Evolutionary conservation across 2,329 filamentous ascomycete genomes (phyloP).

Genomic region (Sclerotinia sclerotiorum): DNA sequence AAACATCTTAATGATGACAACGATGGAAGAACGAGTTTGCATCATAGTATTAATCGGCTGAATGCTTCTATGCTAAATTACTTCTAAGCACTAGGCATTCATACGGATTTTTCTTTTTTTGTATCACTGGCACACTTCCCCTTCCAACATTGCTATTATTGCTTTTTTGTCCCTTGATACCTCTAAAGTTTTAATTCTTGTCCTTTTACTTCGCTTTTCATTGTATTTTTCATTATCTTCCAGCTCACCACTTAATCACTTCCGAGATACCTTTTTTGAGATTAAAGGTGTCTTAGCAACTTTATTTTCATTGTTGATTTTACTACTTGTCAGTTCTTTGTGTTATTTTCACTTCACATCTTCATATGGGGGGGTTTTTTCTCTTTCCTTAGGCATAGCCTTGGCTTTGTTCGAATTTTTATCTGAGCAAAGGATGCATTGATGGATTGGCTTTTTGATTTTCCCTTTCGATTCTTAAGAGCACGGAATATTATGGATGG

Average conservation of each 20-base stretch:
- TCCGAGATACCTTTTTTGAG: background rate
- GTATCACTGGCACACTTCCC: conserved; percentile 3
- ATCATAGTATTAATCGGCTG: background rate
- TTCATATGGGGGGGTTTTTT: background rate
- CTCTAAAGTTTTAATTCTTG: background rate
- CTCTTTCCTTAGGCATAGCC: background rate
- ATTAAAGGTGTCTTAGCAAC: background rate
- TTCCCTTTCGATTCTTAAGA: background rate
- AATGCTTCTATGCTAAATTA: background rate
- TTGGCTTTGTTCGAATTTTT: background rate
- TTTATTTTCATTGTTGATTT: background rate
- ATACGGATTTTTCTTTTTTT: background rate
- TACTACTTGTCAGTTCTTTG: background rate
- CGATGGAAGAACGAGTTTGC: background rate
- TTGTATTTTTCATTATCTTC: background rate
- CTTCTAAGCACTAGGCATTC: background rate
- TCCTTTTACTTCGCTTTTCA: background rate
- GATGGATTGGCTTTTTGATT: conserved; percentile 4
- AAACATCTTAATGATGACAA: background rate
- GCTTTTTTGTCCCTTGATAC: background rate
- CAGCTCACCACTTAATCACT: conserved; percentile 6
- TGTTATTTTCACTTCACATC: background rate
- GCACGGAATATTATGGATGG: conserved; percentile 6
- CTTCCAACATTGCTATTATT: background rate
- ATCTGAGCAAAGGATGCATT: background rate